Conservation (phyloP, 352 stramenopile genomes). For the Pythium oligandrum region DNA sequence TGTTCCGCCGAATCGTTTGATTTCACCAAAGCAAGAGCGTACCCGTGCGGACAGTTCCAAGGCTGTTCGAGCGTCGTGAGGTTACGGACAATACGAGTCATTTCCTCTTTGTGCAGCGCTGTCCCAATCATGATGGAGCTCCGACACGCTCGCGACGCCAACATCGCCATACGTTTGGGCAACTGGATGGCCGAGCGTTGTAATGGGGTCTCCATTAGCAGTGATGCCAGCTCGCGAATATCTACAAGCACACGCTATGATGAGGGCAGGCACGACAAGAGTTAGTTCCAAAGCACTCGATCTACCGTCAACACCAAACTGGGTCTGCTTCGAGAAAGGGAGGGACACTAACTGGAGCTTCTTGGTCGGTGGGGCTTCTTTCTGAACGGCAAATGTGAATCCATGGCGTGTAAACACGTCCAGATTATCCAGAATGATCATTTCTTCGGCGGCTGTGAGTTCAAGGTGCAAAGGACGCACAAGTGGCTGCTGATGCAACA, state of each 20-base stretch:
- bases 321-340: constrained; percentile 85
- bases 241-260: constrained; percentile 31
- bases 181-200: constrained; percentile 69
- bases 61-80: constrained; percentile 89
- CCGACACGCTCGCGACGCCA: constrained; percentile 93
- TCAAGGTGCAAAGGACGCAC: constrained; percentile 90
- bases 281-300: neutral
- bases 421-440: constrained; percentile 92
- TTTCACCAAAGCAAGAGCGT: constrained; percentile 4
- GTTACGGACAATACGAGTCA: constrained; percentile 87
- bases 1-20: too few relatives aligned
- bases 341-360: constrained; percentile 74
- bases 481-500: constrained; percentile 94
- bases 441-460: constrained; percentile 90
- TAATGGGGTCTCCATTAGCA: constrained; percentile 63
- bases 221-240: constrained; percentile 82
- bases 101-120: constrained; percentile 88
- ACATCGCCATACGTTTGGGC: constrained; percentile 95
- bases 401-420: constrained; percentile 94
- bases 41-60: constrained; percentile 95
- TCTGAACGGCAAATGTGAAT: constrained; percentile 79
- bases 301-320: constrained; percentile 79
- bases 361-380: constrained; percentile 36
- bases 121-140: constrained; percentile 97
- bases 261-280: too few relatives aligned